Percentiles rank a stretch among this genome's conserved stretches.
Conservation (phyloP, 2,329 filamentous ascomycete species). For the Fusarium liriodendri region DNA sequence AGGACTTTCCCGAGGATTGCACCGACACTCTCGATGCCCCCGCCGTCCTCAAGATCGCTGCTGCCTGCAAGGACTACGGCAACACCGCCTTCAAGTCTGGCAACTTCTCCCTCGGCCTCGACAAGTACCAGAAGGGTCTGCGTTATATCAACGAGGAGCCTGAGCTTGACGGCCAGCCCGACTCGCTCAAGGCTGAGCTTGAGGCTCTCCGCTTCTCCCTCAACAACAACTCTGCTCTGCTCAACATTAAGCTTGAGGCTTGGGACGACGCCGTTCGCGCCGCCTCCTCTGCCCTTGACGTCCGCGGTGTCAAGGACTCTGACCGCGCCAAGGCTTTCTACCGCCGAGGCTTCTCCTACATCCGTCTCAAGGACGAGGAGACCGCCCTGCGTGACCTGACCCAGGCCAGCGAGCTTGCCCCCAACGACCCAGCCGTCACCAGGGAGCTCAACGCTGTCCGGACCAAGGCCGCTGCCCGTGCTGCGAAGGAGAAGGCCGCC, state of each 20-base stretch:
- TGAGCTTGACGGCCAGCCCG: conserved; percentile 76
- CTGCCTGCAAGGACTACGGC: conserved; percentile 89
- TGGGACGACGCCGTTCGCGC: conserved; percentile 77
- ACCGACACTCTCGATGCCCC: conserved; percentile 70
- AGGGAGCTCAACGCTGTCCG: conserved; percentile 84
- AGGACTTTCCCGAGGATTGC: conserved; percentile 95
- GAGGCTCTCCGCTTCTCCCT: conserved; percentile 83
- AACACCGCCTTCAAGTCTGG: conserved; percentile 91
- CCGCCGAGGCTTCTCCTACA: conserved; percentile 80
- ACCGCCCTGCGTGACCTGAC: conserved; percentile 79
- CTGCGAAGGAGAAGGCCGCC: conserved; percentile 90
- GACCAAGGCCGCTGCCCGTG: conserved; percentile 76
- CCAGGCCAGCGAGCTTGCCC: conserved; percentile 79
- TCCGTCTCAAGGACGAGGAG: conserved; percentile 87
- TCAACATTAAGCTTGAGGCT: conserved; percentile 82
- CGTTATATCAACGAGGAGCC: conserved; percentile 91
- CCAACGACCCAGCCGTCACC: conserved; percentile 78
- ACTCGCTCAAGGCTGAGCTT: conserved; percentile 74
- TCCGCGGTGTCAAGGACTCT: conserved; percentile 72
- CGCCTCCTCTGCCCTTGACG: conserved; percentile 79
- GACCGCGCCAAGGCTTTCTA: conserved; percentile 93
- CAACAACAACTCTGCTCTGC: conserved; percentile 88
- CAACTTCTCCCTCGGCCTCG: conserved; percentile 76
- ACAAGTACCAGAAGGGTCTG: conserved; percentile 95
- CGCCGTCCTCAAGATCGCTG: conserved; percentile 81